Base-by-base conservation (phyloP, 805 yeast species). In the Kluyveromyces dobzhanskii region DNA sequence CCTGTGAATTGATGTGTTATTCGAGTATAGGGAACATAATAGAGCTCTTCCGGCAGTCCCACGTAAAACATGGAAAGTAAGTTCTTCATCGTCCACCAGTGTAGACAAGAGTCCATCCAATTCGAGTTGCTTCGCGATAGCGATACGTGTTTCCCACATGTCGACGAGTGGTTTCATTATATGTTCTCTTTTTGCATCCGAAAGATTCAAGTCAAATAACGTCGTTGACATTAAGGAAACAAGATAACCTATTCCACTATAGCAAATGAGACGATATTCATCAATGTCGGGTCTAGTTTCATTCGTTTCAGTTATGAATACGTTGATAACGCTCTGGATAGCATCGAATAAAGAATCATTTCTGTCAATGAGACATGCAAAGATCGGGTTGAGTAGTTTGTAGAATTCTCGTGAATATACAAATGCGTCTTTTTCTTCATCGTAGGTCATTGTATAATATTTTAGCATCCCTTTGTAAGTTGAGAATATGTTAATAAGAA, bases 41-140 rank as follows among this genome's bases (percentile, higher is more conserved):
- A 76, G 49, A 4, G 75, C 71, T 37, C 75, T 68, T 36, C 78
- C 84, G 36, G 73, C 56, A 4, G 66, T 53, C 3, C 66, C 59
- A 8, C 66, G 54, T 1, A 72, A 45, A 10, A 57, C 40, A 0
- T 49, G 43, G 39, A 70, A 67, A 8, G 61, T 53, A 2, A 40
- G 29, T 9, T 38, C 37, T 26, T 67, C 67, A 1, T 46, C 46
- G 2, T 41, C 44, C 3, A 49, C 39, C 3, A 59, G 53, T 4
- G 48, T 43, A 3, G 44, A 45, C 16, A 55, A 47, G 17, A 43
- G 38, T 2, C 59, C 49, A 9, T 54, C 50, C 3, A 51, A 45
- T 24, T 51, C 54, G 21, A 65, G 46, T 8, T 46, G 35, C 4
- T 42, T 46, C 6, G 59, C 57, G 13, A 70, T 46, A 23, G 46